phyloP scores from a whole-genome alignment of 2,329 filamentous ascomycete species.

The Dactylonectria estremocensis region DNA sequence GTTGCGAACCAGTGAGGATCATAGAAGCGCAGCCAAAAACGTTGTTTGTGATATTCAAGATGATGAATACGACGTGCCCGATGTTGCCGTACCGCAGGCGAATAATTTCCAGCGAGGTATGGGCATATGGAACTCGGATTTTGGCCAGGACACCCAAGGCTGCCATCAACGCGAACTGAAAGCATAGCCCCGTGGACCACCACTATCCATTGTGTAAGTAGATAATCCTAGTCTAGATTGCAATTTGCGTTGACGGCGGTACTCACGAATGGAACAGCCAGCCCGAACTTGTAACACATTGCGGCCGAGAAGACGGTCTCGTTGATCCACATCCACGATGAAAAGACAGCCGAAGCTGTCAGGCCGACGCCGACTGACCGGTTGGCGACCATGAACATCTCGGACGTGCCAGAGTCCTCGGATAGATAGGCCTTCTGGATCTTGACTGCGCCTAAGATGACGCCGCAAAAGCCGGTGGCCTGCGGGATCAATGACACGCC shows the following conservation, averaged over 20 bases:
- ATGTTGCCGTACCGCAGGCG: background rate
- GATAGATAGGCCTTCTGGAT: constrained; percentile 18
- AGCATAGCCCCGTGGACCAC: background rate
- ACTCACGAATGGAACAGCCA: constrained; percentile 9
- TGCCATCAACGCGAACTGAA: constrained; percentile 5
- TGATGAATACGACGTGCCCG: background rate
- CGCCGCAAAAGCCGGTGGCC: constrained; percentile 13
- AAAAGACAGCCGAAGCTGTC: constrained; percentile 31
- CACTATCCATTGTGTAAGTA: background rate
- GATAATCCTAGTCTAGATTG: background rate
- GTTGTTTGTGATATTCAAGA: background rate
- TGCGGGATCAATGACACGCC: constrained; percentile 3
- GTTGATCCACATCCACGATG: constrained; percentile 27
- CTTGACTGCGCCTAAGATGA: constrained; percentile 20
- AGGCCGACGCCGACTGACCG: constrained; percentile 26
- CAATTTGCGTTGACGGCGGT: background rate
- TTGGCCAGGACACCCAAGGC: background rate
- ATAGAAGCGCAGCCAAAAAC: background rate
- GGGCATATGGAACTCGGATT: constrained; percentile 3
- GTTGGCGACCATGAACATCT: constrained; percentile 27
- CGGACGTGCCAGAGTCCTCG: constrained; percentile 8
- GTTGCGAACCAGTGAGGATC: background rate
- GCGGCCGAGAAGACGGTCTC: constrained; percentile 21
- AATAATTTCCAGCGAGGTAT: background rate
- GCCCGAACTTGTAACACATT: constrained; percentile 18